These are phyloP conservation scores for Didymella sp. DNA, from an alignment of 2,329 filamentous ascomycete species.

Conservation along the genomic window DNA sequence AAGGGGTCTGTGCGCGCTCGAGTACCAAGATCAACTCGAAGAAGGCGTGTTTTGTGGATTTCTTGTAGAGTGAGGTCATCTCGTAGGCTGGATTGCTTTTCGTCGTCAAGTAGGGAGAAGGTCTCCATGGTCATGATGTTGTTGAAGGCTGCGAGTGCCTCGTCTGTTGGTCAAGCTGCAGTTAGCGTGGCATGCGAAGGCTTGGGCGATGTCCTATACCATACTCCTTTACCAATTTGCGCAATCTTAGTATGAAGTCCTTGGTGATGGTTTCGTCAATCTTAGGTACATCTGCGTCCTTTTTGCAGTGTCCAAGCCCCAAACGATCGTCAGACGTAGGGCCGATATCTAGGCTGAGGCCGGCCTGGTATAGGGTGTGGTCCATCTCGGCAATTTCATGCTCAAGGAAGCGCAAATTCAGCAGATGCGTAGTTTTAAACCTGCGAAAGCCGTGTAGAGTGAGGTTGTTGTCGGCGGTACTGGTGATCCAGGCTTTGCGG, in stretches of 20 bases:
- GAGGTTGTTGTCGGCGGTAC: background rate
- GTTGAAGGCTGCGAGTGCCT: background rate
- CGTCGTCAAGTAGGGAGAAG: background rate
- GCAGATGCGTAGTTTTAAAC: background rate
- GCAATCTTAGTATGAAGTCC: background rate
- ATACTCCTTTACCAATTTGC: background rate
- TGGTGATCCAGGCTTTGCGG: background rate
- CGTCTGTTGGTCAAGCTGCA: background rate
- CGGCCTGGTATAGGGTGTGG: background rate
- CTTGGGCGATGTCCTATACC: background rate
- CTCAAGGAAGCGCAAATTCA: background rate
- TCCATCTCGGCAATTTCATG: background rate
- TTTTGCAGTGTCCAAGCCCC: background rate
- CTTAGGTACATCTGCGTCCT: background rate
- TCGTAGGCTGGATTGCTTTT: background rate
- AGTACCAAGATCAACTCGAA: background rate
- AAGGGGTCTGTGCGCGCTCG: background rate
- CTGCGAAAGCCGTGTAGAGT: background rate
- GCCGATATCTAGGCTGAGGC: background rate
- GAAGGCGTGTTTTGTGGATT: background rate
- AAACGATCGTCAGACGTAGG: background rate
- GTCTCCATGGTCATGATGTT: background rate
- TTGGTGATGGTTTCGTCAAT: background rate
- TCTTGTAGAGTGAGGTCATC: background rate
- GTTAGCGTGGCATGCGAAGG: background rate